phyloP scores from a whole-genome alignment of 2,329 filamentous ascomycete genomes.

The Rutstroemia sp. region DNA sequence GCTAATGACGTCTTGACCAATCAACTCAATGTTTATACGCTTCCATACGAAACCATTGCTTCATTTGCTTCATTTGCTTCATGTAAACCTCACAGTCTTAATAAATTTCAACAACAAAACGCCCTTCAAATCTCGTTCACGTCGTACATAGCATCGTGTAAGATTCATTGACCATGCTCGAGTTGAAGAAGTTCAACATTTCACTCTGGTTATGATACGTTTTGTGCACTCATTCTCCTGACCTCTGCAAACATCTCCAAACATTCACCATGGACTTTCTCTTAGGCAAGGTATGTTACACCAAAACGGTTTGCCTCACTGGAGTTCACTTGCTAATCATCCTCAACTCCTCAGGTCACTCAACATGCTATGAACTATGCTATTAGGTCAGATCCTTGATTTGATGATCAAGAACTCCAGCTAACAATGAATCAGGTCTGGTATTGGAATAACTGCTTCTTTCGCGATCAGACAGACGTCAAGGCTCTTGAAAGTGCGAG shows the following conservation, averaged over 20 bases:
- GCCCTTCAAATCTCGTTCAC: not conserved
- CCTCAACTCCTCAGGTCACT: conserved; percentile 42
- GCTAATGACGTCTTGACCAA: conserved; percentile 7
- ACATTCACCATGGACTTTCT: conserved; percentile 35
- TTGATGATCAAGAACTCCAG: not conserved
- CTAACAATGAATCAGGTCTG: conserved; percentile 43
- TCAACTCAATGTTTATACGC: not conserved
- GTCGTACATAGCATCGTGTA: too few relatives aligned
- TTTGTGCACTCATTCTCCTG: too few relatives aligned
- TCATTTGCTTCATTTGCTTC: too few relatives aligned
- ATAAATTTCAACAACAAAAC: not conserved
- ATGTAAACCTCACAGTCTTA: too few relatives aligned
- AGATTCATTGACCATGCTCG: too few relatives aligned
- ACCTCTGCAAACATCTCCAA: not conserved
- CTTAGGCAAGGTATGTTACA: conserved; percentile 46
- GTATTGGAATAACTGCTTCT: conserved; percentile 74
- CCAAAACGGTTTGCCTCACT: not conserved
- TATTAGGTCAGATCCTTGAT: conserved; percentile 47
- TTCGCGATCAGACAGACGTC: conserved; percentile 82
- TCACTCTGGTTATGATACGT: too few relatives aligned
- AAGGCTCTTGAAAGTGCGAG: conserved; percentile 59
- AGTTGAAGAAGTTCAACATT: too few relatives aligned
- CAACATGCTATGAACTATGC: conserved; percentile 70
- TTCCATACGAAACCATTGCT: not conserved
- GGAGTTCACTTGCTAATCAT: conserved; percentile 18